Base-by-base conservation (phyloP, 228 moss, liverwort and hornwort species). In the Sphagnum fallax region DNA sequence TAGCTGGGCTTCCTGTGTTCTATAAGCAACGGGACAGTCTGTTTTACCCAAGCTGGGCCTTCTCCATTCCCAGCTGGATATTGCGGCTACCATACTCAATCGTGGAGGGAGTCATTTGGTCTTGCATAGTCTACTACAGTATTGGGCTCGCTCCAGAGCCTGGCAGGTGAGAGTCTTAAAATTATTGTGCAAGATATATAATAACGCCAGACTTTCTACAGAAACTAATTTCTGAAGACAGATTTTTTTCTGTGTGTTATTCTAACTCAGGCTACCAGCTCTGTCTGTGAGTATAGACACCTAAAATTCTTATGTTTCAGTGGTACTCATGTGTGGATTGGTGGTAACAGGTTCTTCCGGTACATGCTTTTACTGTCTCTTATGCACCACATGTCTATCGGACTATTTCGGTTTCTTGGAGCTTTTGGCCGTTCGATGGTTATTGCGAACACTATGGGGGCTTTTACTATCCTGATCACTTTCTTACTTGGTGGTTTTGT, bases 21-120 rank as follows among this genome's bases (percentile, higher is more conserved):
- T 97, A 97, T 90, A 97, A 97, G 74, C 97, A 97, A 75, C 85
- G 97, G 18, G 97, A 97, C 70, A 93, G 91, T 73, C 82, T 88
- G 6, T 93, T 97, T 57, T 93, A 91, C 66, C 91, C 97, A 49
- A 88, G 81, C 64, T 97, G 93, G 97, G 97, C 97, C 49, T 97
- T 85, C 71, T 84, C 93, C 50, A n/a, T 88, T 65, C 90, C 97
- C 18, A 90, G 78, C 74, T 97, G 83, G 87, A 59, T 97, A 65
- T 76, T 97, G 70, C 86, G 97, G 62, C 75, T 97, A 55, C 97
- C 97, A 1, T 97, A 97, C 49, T 97, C 97, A 8, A 10, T 81
- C 16, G 65, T 58, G 18, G 97, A 97, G 78, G 76, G 89, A 60
- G 4, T 88, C 10, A 90, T 97, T 71, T 97, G 97, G 97, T 83